A percentile compares a stretch with the other conserved stretches of the same genome.
These are phyloP conservation scores for Xylaria sp. DNA, from an alignment of 2,329 filamentous ascomycete genomes.

Conservation along the genomic window DNA sequence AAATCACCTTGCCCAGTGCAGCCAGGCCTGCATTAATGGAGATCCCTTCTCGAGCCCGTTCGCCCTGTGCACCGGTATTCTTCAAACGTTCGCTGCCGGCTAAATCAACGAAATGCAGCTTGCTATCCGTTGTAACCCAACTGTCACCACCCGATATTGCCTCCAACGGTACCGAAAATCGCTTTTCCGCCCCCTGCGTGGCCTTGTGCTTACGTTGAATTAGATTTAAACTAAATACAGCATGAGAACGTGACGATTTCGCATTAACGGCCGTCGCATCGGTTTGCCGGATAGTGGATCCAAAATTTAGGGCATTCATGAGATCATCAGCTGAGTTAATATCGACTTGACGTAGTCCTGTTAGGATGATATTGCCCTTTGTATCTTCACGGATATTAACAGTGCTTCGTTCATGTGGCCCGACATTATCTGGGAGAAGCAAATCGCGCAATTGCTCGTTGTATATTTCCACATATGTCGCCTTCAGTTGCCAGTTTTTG, in stretches of 20 bases:
- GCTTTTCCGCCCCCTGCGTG: slow-evolving; percentile 76
- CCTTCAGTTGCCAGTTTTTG: slow-evolving; percentile 89
- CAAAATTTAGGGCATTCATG: slow-evolving; percentile 88
- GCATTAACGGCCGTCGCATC: slow-evolving; percentile 98
- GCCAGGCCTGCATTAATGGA: slow-evolving; percentile 97
- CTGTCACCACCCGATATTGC: slow-evolving; percentile 73
- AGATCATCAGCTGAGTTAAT: slow-evolving; percentile 94
- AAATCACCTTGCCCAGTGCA: slow-evolving; percentile 96
- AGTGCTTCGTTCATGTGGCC: slow-evolving; percentile 74
- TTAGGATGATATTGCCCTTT: slow-evolving; percentile 93
- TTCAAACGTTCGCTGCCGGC: slow-evolving; percentile 96
- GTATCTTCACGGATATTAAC: slow-evolving; percentile 96
- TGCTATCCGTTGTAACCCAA: slow-evolving; percentile 92
- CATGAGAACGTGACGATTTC: slow-evolving; percentile 96
- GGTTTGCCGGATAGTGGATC: slow-evolving; percentile 93
- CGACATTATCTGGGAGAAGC: slow-evolving; percentile 79
- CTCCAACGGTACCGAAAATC: slow-evolving; percentile 87
- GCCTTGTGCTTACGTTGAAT: slow-evolving; percentile 80
- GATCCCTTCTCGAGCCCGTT: slow-evolving; percentile 94
- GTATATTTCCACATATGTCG: slow-evolving; percentile 97
- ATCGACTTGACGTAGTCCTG: slow-evolving; percentile 86
- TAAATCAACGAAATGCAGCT: slow-evolving; percentile 97
- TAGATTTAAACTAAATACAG: slow-evolving; percentile 94
- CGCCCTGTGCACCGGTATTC: slow-evolving; percentile 95
- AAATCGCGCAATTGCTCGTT: slow-evolving; percentile 96